These are phyloP conservation scores for Schizophyllum commune DNA, from an alignment of 1,284 basidiomycete species.

Conservation along the genomic window DNA sequence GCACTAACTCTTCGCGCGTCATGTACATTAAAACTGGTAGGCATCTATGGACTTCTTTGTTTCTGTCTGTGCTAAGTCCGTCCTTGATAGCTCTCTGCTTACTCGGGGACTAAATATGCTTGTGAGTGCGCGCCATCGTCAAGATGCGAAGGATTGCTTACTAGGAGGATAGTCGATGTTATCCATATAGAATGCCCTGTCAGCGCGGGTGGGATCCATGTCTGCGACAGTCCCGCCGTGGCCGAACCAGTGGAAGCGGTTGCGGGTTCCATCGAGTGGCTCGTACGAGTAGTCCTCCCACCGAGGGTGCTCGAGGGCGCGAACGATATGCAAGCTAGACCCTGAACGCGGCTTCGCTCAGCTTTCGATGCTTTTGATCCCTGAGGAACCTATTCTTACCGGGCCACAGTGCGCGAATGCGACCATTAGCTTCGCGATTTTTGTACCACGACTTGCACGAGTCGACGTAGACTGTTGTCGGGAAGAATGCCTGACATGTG, in stretches of 20 bases:
- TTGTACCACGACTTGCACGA: slow-evolving; percentile 66
- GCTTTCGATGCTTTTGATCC: too few species aligned
- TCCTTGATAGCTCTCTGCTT: neutral
- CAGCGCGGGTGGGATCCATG: slow-evolving; percentile 28
- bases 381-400: too few species aligned
- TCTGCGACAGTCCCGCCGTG: slow-evolving; percentile 44
- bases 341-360: too few species aligned
- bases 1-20: neutral
- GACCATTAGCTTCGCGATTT: slow-evolving; percentile 47
- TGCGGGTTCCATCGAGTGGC: slow-evolving; percentile 29
- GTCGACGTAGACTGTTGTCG: slow-evolving; percentile 48
- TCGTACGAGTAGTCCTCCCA: slow-evolving; percentile 64
- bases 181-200: slow-evolving; percentile 43
- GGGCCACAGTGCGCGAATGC: slow-evolving; percentile 48
- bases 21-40: neutral
- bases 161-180: slow-evolving; percentile 35
- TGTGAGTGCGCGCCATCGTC: neutral
- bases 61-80: neutral
- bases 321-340: slow-evolving; percentile 44
- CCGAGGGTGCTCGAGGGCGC: slow-evolving; percentile 42
- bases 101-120: neutral
- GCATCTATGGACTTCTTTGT: neutral
- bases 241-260: slow-evolving; percentile 52
- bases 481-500: neutral
- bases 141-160: slow-evolving; percentile 11